These are phyloP conservation scores for Xylaria sp. DNA, from an alignment of 2,329 filamentous ascomycete genomes.

Conservation along the genomic window DNA sequence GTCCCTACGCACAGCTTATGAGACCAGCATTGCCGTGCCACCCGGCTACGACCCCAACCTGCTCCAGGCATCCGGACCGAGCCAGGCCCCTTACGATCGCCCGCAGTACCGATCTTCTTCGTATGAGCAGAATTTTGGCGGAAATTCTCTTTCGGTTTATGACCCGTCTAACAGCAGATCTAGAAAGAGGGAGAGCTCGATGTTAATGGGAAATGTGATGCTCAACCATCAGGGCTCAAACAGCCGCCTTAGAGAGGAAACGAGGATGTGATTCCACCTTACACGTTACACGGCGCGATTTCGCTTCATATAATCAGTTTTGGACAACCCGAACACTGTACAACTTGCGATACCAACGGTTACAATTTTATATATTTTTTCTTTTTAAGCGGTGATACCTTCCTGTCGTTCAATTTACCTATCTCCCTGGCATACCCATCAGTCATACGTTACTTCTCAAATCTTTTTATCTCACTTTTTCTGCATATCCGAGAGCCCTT, in stretches of 20 bases:
- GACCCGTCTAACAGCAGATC: conserved; percentile 44
- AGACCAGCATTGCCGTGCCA: conserved; percentile 43
- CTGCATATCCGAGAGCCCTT: neutral
- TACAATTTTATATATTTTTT: conserved; percentile 16
- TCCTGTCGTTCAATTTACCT: conserved; percentile 9
- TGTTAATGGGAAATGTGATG: conserved; percentile 56
- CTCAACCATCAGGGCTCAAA: conserved; percentile 54
- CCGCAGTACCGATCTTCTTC: conserved; percentile 35
- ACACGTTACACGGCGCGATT: neutral
- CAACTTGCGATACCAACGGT: conserved; percentile 9
- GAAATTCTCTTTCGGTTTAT: conserved; percentile 34
- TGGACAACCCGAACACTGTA: conserved; percentile 15
- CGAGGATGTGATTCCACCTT: conserved; percentile 40
- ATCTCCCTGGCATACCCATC: conserved; percentile 6
- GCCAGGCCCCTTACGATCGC: conserved; percentile 43
- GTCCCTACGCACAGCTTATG: conserved; percentile 48
- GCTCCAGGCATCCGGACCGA: conserved; percentile 9
- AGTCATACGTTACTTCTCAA: too few relatives aligned
- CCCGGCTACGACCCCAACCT: conserved; percentile 40
- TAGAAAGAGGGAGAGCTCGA: conserved; percentile 62
- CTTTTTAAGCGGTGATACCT: conserved; percentile 9
- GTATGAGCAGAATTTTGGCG: conserved; percentile 37
- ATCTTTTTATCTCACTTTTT: conserved; percentile 16
- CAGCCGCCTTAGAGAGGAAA: conserved; percentile 58
- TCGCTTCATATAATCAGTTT: neutral